Evolutionary conservation across 768 basidiomycete species (phyloP), one percentile per base, ranked within the genome.

Genomic region (Russula abietina): DNA sequence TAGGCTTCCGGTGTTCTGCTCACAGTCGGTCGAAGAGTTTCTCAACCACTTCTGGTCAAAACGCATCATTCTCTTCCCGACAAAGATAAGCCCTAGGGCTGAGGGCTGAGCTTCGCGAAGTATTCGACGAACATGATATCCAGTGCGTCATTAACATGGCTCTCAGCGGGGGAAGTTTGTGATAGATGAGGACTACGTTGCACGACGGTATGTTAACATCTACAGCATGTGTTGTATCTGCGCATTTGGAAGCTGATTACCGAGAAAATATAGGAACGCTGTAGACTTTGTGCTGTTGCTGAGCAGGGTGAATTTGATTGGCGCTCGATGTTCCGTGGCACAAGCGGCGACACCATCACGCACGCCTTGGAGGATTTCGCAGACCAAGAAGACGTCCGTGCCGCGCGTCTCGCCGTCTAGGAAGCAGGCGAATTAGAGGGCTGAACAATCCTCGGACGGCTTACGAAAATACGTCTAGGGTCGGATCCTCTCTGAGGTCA

Each of bases 11-110:
- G 75, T 82, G 52, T 98, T 89, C 78, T 93, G 91, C 73, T 89
- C 93, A 3, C 78, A 81, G 3, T 77, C 76, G 38, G 86, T 97
- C 32, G 93, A 96, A 72, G 81, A 88, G 51, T 87, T 84, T 77
- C 75, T 98, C 75, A 93, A 92, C 71, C 74, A 76, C 62, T 79
- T 93, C 24, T 75, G 77, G 14, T 90, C 85, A 59, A 89, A 93
- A 78, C 87, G 88, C 62, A 98, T 99, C 70, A 85, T 93, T 77
- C n/a, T n/a, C n/a, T 96, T 99, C 87, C 97, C 97, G 5, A 89
- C 89, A 55, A 87, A 91, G 66, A 99, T 76, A 98, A 99, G 81
- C 82, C 96, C 53, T n/a, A n/a, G n/a, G n/a, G n/a, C n/a, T n/a
- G n/a, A n/a, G n/a, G n/a, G n/a, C n/a, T n/a, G 93, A 91, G 74